phyloP scores from a whole-genome alignment of 2,329 filamentous ascomycete species.

The Chaetomiaceae sp. region DNA sequence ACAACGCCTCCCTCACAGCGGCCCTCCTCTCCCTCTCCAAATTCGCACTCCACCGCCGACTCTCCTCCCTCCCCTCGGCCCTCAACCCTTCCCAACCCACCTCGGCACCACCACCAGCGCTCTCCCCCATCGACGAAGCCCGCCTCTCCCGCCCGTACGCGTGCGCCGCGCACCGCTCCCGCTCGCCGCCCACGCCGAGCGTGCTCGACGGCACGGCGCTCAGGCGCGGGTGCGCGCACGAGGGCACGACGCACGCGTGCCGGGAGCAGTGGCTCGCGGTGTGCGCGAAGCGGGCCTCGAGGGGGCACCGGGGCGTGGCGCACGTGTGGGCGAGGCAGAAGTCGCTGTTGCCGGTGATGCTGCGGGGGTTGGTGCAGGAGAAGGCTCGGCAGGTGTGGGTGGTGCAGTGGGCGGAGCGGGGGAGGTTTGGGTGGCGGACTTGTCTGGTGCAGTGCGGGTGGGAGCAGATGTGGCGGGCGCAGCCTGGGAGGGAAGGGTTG shows the following conservation, averaged over 20 bases:
- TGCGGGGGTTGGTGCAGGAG: neutral
- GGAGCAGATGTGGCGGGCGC: neutral
- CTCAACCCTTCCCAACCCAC: conserved; percentile 8
- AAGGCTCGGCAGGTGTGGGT: neutral
- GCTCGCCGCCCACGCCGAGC: conserved; percentile 5
- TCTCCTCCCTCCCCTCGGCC: conserved; percentile 1
- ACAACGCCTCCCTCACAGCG: conserved; percentile 8
- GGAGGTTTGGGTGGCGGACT: neutral
- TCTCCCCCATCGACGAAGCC: neutral
- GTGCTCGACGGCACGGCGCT: neutral
- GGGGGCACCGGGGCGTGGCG: conserved; percentile 1
- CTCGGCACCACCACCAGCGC: too few relatives aligned
- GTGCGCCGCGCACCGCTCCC: conserved; percentile 10
- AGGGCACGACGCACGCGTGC: conserved; percentile 9
- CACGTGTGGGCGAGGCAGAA: conserved; percentile 13
- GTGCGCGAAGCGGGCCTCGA: neutral
- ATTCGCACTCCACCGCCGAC: conserved; percentile 17
- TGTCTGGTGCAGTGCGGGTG: neutral
- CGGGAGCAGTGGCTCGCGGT: conserved; percentile 3
- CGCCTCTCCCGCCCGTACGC: neutral
- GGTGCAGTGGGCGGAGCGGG: neutral
- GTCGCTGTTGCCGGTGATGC: neutral
- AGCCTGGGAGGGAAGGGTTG: neutral
- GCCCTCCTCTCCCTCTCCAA: conserved; percentile 11
- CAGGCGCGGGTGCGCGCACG: conserved; percentile 4